Evolutionary conservation across 164 flowering plant genomes (phyloP), one percentile per base, ranked within the genome.

Genomic region (Berberis thunbergii): DNA sequence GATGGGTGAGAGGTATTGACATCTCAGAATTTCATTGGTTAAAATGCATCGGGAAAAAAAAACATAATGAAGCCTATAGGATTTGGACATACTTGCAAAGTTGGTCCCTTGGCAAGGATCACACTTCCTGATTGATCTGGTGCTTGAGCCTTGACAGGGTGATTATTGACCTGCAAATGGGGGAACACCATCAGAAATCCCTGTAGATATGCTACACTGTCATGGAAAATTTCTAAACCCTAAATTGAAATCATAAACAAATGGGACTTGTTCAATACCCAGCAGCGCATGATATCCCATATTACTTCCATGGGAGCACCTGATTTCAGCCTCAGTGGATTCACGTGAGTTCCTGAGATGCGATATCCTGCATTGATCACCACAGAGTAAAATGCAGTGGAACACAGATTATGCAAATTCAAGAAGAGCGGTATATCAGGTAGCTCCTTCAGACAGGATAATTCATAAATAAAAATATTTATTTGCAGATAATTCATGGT

Each of bases 211-310:
- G 4, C 3, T 10, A 52, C 39, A 52, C 3, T 13, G 6, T 9
- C 54, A 49, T 38, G 26, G 40, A 3, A 11, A n/a, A 8, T 3
- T 9, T 4, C 41, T 12, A 40, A 49, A 5, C 43, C 4, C 49
- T 12, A 26, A 26, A 26, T 40, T 57, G 38, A 41, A 41, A 70
- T 53, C 40, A 3, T 41, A 40, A 2, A 39, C 44, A 60, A 65
- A 63, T 40, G 43, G 49, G 5, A 56, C n/a, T 53, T 41, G 76
- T 72, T 26, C 8, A 61, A 58, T 80, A 95, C 99, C 99, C 99
- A 95, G 79, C 99, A 95, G 52, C 99, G 97, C 99, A 95, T 91
- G 57, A 91, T 95, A 70, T 95, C 99, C 99, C 99, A 95, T 58
- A 95, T 89, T 57, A 91, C 90, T 69, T 79, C 80, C 99, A 89